Base-by-base conservation (phyloP, 805 yeast genomes). In the Candida michaelii region DNA sequence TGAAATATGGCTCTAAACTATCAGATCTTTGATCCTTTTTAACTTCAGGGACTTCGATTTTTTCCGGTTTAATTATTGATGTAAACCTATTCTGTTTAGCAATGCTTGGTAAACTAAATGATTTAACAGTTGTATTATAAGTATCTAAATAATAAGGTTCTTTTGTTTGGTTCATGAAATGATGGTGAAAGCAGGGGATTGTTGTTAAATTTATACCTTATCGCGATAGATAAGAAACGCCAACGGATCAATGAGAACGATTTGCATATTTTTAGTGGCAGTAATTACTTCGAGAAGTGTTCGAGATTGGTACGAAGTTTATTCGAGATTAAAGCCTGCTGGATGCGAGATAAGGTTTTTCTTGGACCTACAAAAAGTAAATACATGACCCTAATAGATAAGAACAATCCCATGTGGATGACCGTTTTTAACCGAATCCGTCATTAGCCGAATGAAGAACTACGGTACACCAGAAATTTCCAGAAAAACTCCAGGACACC, bases 61-160 rank as follows among this genome's bases (percentile, higher is more conserved):
- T 36, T 12, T 36, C 39, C 4, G 39, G 31, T 34, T 40, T 39
- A 27, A 40, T 39, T 4, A 11, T 14, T 1, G 44, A 45, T 15
- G 24, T 46, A 43, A 49, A 49, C 10, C 44, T 39, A 31, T 40
- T 30, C n/a, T 31, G 35, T 33, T 49, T 49, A 17, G 46, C 42
- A 35, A 49, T 49, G 13, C 24, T 19, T 9, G 52, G 52, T 17
- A 39, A 36, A 12, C 23, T 31, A 31, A 39, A 49, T 12, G 52
- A 44, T 37, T 49, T 49, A 15, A 49, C 33, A 9, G 52, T 39
- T n/a, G 52, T 49, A 27, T 36, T 46, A 32, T 40, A 43, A 11
- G 21, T 36, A n/a, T 49, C 52, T 23, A 42, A 46, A 40, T 49
- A 49, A 38, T 49, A 49, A 9, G 52, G 52, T 40, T 49, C 52